Percentiles rank a stretch among this genome's conserved stretches.
These are phyloP conservation scores for Boletellus emodensis DNA, from an alignment of 768 basidiomycete genomes.

Conservation along the genomic window DNA sequence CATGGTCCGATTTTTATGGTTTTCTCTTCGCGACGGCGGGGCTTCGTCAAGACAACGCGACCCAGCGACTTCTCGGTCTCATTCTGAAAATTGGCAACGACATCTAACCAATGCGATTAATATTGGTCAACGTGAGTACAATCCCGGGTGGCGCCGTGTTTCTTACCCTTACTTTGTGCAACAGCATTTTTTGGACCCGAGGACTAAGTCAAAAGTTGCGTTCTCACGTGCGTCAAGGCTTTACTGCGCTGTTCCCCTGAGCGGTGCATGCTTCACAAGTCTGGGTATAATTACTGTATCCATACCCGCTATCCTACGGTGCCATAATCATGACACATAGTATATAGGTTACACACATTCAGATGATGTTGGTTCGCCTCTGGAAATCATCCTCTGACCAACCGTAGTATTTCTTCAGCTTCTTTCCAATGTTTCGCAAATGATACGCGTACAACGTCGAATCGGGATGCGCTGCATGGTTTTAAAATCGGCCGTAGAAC, in stretches of 20 bases:
- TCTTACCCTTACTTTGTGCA: not conserved
- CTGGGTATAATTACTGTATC: not conserved
- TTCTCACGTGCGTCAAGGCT: not conserved
- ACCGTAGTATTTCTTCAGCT: conserved; percentile 59
- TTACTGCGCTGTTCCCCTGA: too few relatives aligned
- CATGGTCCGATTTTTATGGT: conserved; percentile 28
- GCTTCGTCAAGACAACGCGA: conserved; percentile 17
- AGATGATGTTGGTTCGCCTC: conserved; percentile 11
- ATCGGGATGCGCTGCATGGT: conserved; percentile 64
- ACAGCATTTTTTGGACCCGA: conserved; percentile 1
- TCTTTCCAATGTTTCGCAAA: conserved; percentile 53
- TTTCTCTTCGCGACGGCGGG: conserved; percentile 28
- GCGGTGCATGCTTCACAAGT: not conserved
- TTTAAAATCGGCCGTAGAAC: not conserved
- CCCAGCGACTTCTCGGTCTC: conserved; percentile 12
- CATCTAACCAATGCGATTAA: conserved; percentile 12
- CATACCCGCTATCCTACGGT: too few relatives aligned
- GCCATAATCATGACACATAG: not conserved
- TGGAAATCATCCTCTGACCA: conserved; percentile 52
- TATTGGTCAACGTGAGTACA: conserved; percentile 21
- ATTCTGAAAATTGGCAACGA: conserved; percentile 18
- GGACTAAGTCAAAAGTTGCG: not conserved
- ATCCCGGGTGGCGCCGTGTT: not conserved
- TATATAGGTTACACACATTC: not conserved
- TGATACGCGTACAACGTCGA: conserved; percentile 50